Base-by-base conservation (phyloP, 2,329 filamentous ascomycete genomes). In the Penicillium sclerotiorum region DNA sequence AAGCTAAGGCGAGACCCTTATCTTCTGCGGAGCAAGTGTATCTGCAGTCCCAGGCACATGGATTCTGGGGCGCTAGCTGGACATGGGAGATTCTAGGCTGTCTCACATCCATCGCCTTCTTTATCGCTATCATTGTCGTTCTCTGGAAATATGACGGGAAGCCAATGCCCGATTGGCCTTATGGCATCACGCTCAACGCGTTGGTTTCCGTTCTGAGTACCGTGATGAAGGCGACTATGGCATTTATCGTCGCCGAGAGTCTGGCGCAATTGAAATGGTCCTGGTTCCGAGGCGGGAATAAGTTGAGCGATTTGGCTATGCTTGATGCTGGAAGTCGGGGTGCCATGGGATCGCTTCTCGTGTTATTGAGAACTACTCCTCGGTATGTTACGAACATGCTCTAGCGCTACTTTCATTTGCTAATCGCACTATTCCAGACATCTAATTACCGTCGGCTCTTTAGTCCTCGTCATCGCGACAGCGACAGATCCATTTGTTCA, bases 221-320 rank as follows among this genome's bases (percentile, higher is more conserved):
- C 3, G 45, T 66, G 12, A 62, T 67, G 55, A 68, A 68, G 49
- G 60, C 63, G 1, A 54, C 62, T 7, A 58, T 72, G 50, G 52
- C 64, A 8, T 61, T 67, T 20, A 55, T 62, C 2, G 55, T 69
- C 18, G 60, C 60, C 2, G 66, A 70, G 45, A 59, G 52, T 11
- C 40, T 71, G 17, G 61, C 62, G 11, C 69, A 70, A 44, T 49
- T 70, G 8, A 71, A 72, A 50, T 71, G 67, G 67, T 58, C 63
- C 2, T 71, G 67, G 66, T 71, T 69, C 40, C 57, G 50, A 42
- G 43, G 48, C 25, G 37, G 53, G 15, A 59, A 62, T 30, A 58
- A 60, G 35, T 32, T 71, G 27, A 60, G 59, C 28, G 67, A 72
- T 49, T 58, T 72, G 33, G 55, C 62, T 5, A 42, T 57, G 4